These are phyloP conservation scores for Sporothrix sp. DNA, from an alignment of 2,329 filamentous ascomycete genomes.

Conservation along the genomic window DNA sequence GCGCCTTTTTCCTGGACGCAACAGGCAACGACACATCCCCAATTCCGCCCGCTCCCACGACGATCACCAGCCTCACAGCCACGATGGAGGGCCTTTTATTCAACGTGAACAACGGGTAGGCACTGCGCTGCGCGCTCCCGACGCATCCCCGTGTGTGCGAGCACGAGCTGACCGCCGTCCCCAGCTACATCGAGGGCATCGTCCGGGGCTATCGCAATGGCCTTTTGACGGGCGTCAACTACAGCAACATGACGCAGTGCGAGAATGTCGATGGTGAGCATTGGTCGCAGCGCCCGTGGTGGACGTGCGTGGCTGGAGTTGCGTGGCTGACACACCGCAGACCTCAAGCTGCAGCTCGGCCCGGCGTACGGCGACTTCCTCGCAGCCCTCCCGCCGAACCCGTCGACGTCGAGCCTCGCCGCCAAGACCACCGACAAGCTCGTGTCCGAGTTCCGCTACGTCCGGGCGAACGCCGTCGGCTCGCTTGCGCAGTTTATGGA, in stretches of 20 bases:
- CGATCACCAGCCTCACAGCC: slow-evolving; percentile 12
- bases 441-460: slow-evolving; percentile 92
- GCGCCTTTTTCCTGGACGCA: slow-evolving; percentile 14
- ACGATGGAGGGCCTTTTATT: slow-evolving; percentile 88
- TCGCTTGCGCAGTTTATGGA: slow-evolving; percentile 93
- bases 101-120: slow-evolving; percentile 86
- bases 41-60: slow-evolving; percentile 8
- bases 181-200: slow-evolving; percentile 91
- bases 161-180: slow-evolving; percentile 2
- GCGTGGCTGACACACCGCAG: slow-evolving; percentile 47
- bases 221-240: slow-evolving; percentile 81
- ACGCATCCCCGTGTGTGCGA: background rate
- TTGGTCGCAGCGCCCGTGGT: no score
- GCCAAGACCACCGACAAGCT: slow-evolving; percentile 96
- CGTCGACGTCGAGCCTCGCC: slow-evolving; percentile 89
- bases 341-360: slow-evolving; percentile 94
- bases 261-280: slow-evolving; percentile 97
- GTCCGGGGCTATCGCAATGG: slow-evolving; percentile 94
- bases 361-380: slow-evolving; percentile 97
- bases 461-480: slow-evolving; percentile 87
- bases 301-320: no score
- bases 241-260: slow-evolving; percentile 93
- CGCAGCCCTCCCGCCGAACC: slow-evolving; percentile 84
- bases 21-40: slow-evolving; percentile 13
- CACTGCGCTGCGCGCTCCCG: slow-evolving; percentile 6